Evolutionary conservation across 176 grass and related monocot genomes (phyloP), one percentile per base, ranked within the genome.

Genomic region (Phyllostachys edulis): DNA sequence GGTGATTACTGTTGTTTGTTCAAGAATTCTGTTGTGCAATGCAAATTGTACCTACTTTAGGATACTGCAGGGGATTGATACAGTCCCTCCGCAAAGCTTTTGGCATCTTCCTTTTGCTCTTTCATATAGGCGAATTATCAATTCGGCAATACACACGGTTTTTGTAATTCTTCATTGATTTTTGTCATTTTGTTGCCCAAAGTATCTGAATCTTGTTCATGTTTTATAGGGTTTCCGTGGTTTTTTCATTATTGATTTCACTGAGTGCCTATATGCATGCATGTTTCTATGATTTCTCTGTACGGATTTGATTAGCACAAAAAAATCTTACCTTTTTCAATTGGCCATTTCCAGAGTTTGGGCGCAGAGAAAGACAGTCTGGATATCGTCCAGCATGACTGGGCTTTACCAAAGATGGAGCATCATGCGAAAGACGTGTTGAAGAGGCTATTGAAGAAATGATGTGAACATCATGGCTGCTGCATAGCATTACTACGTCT

Each of bases 351-450:
- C 20, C 90, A 96, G 97, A 94, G 86, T 82, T 88, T 99, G 75
- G 84, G 88, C 5, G 93, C 91, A 16, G 97, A 99, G 90, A 96
- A 99, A 81, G 97, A 99, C 64, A 96, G 86, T 80, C 81, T 96
- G n/a, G 93, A 96, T 71, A 96, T 99, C 69, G 89, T 99, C 75
- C 96, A 99, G 71, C 96, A 99, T 76, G 96, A 99, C 65, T 99
- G 96, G 96, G 84, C 71, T 78, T 87, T 99, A 69, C 91, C 91
- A 3, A 99, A 89, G 70, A 90, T 96, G 85, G 97, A 99, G 78
- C 84, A 50, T 73, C 91, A 81, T 44, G 93, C 97, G 40, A 87
- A 96, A 77, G 85, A 94, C 15, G 78, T 92, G 50, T 82, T 99
- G 69, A 92, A 67, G 80, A 89, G 90, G 71, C 79, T 99, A 54